A percentile compares a stretch with the other conserved stretches of the same genome.
phyloP scores from a whole-genome alignment of 345 rosid species.

The Geranium brycei region DNA sequence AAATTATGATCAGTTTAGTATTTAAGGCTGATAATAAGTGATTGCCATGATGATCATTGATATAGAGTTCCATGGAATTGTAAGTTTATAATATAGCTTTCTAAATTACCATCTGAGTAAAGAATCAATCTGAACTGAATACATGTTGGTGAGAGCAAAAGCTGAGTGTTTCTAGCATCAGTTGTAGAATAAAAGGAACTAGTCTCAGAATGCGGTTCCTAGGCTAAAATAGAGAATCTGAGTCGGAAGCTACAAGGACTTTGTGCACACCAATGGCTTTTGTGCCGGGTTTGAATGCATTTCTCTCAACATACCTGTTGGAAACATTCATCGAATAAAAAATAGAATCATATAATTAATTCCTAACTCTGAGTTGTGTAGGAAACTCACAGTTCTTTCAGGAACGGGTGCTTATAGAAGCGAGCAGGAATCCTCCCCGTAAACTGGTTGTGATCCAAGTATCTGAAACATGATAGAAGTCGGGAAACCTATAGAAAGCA shows the following conservation, averaged over 20 bases:
- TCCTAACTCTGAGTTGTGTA: not conserved
- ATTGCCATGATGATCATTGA: not conserved
- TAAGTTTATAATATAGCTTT: no score
- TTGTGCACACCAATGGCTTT: constrained; percentile 55
- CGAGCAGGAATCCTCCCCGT: constrained; percentile 55
- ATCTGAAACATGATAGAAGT: constrained; percentile 22
- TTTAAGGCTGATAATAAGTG: not conserved
- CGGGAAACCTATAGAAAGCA: not conserved
- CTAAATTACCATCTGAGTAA: no score
- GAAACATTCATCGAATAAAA: constrained; percentile 5
- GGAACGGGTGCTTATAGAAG: constrained; percentile 48
- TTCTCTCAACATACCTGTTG: constrained; percentile 67
- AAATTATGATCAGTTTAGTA: not conserved
- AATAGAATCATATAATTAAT: not conserved
- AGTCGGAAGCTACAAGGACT: constrained; percentile 51
- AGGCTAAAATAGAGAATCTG: constrained; percentile 35
- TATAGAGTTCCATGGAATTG: no score
- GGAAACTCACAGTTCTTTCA: constrained; percentile 49
- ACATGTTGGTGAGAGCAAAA: no score
- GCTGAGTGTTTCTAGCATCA: no score
- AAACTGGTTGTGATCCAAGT: constrained; percentile 74
- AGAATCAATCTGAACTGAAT: no score
- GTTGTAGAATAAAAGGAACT: no score
- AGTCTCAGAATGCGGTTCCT: not conserved
- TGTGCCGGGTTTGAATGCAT: constrained; percentile 44